These are phyloP conservation scores for Keithomyces neogunnii DNA, from an alignment of 2,329 filamentous ascomycete species.

Conservation along the genomic window DNA sequence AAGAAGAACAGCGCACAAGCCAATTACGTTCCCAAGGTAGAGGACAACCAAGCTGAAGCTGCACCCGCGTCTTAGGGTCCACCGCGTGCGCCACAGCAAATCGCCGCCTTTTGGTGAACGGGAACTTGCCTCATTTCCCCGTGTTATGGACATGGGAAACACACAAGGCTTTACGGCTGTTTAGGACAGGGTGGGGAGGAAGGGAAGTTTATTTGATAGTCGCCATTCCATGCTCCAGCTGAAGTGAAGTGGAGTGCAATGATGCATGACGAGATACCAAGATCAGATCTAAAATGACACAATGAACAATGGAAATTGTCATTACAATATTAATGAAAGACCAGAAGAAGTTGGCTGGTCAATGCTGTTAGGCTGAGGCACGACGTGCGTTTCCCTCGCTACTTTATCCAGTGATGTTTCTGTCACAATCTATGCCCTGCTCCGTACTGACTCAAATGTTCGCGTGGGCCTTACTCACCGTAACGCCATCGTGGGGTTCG, in stretches of 20 bases:
- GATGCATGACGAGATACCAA: conserved; percentile 9
- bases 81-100: conserved; percentile 10
- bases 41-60: conserved; percentile 22
- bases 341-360: background rate
- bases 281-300: background rate
- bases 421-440: background rate
- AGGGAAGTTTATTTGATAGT: background rate
- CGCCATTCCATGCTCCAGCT: background rate
- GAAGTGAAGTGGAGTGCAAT: background rate
- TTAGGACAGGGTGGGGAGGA: background rate
- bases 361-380: background rate
- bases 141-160: background rate
- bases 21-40: conserved; percentile 39
- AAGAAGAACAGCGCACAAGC: conserved; percentile 58
- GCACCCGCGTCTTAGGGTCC: conserved; percentile 19
- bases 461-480: background rate
- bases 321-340: too few species aligned
- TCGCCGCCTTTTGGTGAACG: background rate
- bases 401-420: background rate
- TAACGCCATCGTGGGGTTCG: background rate
- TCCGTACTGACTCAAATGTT: background rate
- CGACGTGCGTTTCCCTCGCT: background rate
- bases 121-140: background rate
- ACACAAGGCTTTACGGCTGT: background rate
- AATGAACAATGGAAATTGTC: background rate